Base-by-base conservation (phyloP, 1,139 yeast species). In the Wickerhamiella pararugosa region DNA sequence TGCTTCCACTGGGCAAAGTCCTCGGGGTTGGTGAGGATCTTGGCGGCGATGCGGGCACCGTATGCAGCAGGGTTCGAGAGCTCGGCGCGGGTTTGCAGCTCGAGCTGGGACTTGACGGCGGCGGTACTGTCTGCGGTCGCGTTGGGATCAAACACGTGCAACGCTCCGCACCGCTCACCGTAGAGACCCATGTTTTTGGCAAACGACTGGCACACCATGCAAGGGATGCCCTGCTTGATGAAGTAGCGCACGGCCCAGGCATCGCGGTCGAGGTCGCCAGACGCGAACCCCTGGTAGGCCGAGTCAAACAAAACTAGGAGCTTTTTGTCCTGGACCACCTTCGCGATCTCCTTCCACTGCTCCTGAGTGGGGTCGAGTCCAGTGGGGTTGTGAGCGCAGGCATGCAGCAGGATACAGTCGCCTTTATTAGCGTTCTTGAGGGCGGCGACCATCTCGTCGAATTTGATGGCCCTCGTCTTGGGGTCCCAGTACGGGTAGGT, bases 331-430 rank as follows among this genome's bases (percentile, higher is more conserved):
- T 73, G 67, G 48, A 82, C 64, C 32, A 75, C 78, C 41, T 71
- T 69, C 43, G 81, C 68, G 41, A 90, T 78, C 58, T 70, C 63
- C 41, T 68, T 69, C 97, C 97, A 87, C 63, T 90, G 87, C 50
- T 77, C 92, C 44, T 69, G 65, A 28, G 83, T 77, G 52, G 94
- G 94, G 64, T 90, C 98, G 61, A 87, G 77, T 51, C 97, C 98
- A 30, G 98, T 90, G 49, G 98, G 98, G 65, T 90, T 90, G 66
- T 90, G 98, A 48, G 97, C 95, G 62, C 97, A 86, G 21, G 96
- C 90, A 61, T 90, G 98, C 49, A 90, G 69, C 47, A 87, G 70
- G 53, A 90, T 80, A 37, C 83, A 73, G 7, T 61, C 65, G 38
- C 63, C 63, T 35, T 34, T 42, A 26, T 42, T 6, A 31, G 67